Evolutionary conservation across 1,284 basidiomycete species (phyloP), one percentile per base, ranked within the genome.

Genomic region (Cystobasidium sp.): DNA sequence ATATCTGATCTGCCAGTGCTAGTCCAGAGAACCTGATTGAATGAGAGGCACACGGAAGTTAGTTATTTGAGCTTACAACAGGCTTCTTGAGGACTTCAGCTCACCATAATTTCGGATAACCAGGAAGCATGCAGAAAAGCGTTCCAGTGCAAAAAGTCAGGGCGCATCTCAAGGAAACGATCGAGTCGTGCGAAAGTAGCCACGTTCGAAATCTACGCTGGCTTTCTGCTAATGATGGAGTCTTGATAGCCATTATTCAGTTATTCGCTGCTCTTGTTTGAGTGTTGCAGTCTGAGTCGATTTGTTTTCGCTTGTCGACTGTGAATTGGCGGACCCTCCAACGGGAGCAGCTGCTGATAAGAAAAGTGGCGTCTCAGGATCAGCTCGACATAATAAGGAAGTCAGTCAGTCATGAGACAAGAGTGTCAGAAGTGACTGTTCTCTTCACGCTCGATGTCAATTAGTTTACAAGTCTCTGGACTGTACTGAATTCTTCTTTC

Each of bases 21-120:
- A 65, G 62, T 49, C 20, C 10, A 18, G 62, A 49, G 43, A 44
- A 65, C 62, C 62, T 65, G 62, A 18, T 22, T 44, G 39, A 43
- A n/a, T 16, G 12, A 56, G 16, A 1, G 52, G n/a, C 14, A n/a
- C n/a, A 56, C n/a, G 39, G 9, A 12, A 37, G 22, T 31, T 12
- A 37, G 18, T 8, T n/a, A 37, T 53, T 56, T 22, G 24, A 22
- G 6, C n/a, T n/a, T 14, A 9, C 9, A 18, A 53, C 24, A 20
- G 51, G 8, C 9, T 20, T 18, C 12, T 16, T n/a, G n/a, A 53
- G 6, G 16, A 22, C 62, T 9, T 8, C 37, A 31, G 44, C 67
- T 44, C 39, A 69, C 67, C 67, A 69, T 41, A 69, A 55, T n/a
- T 46, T 69, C 18, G 37, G 14, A 59, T 58, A 69, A 8, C 67